phyloP scores from a whole-genome alignment of 495 filamentous ascomycete species.

The Pseudomonodictys pantanalensis region DNA sequence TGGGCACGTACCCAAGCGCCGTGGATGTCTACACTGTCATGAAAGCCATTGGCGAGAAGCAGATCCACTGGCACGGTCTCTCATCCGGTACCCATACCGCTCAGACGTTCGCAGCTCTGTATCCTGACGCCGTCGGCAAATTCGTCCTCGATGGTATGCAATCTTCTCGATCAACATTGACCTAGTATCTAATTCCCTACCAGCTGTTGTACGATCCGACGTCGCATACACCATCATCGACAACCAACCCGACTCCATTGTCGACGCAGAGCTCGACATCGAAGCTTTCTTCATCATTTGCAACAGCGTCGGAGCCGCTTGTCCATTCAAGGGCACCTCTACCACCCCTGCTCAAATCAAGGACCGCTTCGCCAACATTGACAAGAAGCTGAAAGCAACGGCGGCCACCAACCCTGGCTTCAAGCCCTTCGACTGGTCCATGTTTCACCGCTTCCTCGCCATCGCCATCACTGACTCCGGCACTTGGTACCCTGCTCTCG shows the following conservation, averaged over 20 bases:
- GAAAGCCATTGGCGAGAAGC: slow-evolving; percentile 8
- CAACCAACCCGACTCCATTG: not conserved
- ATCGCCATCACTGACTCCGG: not conserved
- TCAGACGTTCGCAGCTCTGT: slow-evolving; percentile 1
- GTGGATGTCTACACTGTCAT: slow-evolving; percentile 6
- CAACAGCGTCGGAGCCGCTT: not conserved
- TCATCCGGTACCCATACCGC: not conserved
- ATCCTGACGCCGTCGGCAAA: slow-evolving; percentile 4
- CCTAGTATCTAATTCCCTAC: not conserved
- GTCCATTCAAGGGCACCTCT: slow-evolving; percentile 1
- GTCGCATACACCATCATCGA: not conserved
- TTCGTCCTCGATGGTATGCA: slow-evolving; percentile 3
- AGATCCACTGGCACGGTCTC: not conserved
- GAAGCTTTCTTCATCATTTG: slow-evolving; percentile 7
- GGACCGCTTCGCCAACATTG: not conserved
- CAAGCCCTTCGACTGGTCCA: not conserved
- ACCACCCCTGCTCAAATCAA: not conserved
- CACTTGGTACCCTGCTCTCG: not conserved
- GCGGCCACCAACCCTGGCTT: not conserved
- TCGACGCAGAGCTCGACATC: not conserved
- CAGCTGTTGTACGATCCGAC: slow-evolving; percentile 3
- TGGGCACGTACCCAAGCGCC: slow-evolving; percentile 2
- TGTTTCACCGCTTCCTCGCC: not conserved
- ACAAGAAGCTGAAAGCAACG: not conserved
- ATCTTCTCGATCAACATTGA: too few species aligned